phyloP scores from a whole-genome alignment of 129 eudicot genomes.

The Pulicaria dysenterica region DNA sequence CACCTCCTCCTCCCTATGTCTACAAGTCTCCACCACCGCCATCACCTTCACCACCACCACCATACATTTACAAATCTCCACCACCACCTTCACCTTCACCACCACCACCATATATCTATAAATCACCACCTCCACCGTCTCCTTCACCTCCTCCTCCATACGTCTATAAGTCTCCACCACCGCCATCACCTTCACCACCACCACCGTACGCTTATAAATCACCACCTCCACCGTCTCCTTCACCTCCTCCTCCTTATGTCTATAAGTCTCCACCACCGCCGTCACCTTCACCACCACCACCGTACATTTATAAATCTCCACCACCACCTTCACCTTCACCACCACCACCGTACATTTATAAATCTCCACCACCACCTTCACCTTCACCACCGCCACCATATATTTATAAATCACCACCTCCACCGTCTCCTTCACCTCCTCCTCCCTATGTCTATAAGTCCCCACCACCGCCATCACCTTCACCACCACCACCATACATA shows the following conservation, averaged over 20 bases:
- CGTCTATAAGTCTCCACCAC: background rate
- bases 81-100: slow-evolving; percentile 4
- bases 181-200: background rate
- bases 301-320: slow-evolving; percentile 19
- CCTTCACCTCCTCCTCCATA: background rate
- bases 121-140: slow-evolving; percentile 13
- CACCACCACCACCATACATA: too few relatives aligned
- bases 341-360: slow-evolving; percentile 4
- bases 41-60: background rate
- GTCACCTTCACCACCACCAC: slow-evolving; percentile 24
- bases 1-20: slow-evolving; percentile 15
- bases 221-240: slow-evolving; percentile 13
- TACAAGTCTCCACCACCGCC: background rate
- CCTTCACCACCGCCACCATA: slow-evolving; percentile 15
- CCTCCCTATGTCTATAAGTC: too few relatives aligned
- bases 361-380: slow-evolving; percentile 23
- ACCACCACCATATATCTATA: slow-evolving; percentile 7
- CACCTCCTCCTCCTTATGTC: slow-evolving; percentile 14
- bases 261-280: slow-evolving; percentile 22
- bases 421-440: slow-evolving; percentile 16
- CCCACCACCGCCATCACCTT: too few relatives aligned
- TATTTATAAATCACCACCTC: slow-evolving; percentile 8
- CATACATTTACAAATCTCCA: background rate
- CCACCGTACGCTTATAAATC: slow-evolving; percentile 9
- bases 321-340: slow-evolving; percentile 12